phyloP scores from a whole-genome alignment of 768 basidiomycete species.

The Podaxis mareebaensis region DNA sequence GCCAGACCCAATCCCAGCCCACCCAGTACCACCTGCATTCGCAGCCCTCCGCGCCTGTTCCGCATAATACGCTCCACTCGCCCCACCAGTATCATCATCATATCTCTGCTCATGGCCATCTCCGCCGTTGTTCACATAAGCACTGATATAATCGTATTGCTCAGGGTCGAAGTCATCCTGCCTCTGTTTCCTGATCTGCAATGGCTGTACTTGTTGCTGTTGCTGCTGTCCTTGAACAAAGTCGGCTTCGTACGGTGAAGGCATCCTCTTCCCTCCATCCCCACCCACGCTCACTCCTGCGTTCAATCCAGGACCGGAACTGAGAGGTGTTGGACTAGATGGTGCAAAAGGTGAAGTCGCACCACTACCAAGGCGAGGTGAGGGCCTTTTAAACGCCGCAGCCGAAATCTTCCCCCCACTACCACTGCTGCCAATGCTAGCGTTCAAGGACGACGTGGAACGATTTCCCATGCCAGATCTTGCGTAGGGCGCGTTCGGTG shows the following conservation, averaged over 20 bases:
- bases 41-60: constrained; percentile 14
- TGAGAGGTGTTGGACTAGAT: not conserved
- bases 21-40: constrained; percentile 24
- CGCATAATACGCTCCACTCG: constrained; percentile 16
- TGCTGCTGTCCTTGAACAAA: constrained; percentile 17
- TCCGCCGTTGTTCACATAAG: constrained; percentile 41
- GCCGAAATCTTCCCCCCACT: constrained; percentile 69
- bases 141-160: constrained; percentile 58
- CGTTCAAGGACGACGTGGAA: constrained; percentile 16
- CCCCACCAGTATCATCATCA: constrained; percentile 13
- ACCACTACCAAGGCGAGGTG: constrained; percentile 30
- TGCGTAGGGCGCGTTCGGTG: constrained; percentile 18
- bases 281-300: not conserved
- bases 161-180: constrained; percentile 40
- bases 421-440: constrained; percentile 25
- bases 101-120: constrained; percentile 18
- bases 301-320: not conserved
- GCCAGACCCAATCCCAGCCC: not conserved
- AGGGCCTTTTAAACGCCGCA: constrained; percentile 68
- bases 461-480: constrained; percentile 6
- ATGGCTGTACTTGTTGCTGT: constrained; percentile 8
- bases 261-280: not conserved
- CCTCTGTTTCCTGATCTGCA: constrained; percentile 6
- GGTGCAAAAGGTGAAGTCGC: constrained; percentile 15
- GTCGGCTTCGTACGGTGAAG: not conserved